Percentiles rank a stretch among this genome's conserved stretches.
Conservation (phyloP, 2,329 filamentous ascomycete genomes). For the Aspergillus sp. region DNA sequence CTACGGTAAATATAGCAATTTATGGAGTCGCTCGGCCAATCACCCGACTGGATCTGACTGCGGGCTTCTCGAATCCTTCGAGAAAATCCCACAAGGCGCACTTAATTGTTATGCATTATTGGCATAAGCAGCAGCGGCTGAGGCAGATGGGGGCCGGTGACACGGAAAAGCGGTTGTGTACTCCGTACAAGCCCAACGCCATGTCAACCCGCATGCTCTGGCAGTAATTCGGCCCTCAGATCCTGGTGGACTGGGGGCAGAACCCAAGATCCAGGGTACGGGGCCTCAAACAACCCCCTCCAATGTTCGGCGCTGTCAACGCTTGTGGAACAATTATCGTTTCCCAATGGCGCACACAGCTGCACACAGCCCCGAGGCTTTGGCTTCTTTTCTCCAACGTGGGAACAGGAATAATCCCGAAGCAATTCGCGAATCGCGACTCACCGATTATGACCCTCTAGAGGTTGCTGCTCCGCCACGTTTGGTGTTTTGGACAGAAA, state of each 20-base stretch:
- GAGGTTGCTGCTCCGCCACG: background rate
- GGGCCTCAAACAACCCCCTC: background rate
- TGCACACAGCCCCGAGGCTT: background rate
- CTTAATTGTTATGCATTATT: background rate
- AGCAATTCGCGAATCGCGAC: background rate
- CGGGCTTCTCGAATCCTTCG: conserved; percentile 33
- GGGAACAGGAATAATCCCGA: background rate
- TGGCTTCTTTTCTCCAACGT: background rate
- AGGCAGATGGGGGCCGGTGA: background rate
- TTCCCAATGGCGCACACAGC: background rate
- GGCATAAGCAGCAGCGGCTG: background rate
- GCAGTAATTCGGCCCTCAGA: background rate
- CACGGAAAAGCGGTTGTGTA: background rate
- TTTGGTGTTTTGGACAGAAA: background rate
- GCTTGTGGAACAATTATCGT: conserved; percentile 2
- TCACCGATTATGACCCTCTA: background rate
- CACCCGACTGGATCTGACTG: conserved; percentile 7
- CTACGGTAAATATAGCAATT: conserved; percentile 26
- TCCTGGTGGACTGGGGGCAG: too few species aligned
- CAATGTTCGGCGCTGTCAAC: background rate
- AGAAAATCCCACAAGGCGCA: conserved; percentile 15
- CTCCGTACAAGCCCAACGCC: background rate
- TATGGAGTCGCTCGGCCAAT: conserved; percentile 11
- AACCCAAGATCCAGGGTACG: background rate
- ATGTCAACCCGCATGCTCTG: background rate